phyloP scores from a whole-genome alignment of 768 basidiomycete genomes.

The Psilocybe sp. region DNA sequence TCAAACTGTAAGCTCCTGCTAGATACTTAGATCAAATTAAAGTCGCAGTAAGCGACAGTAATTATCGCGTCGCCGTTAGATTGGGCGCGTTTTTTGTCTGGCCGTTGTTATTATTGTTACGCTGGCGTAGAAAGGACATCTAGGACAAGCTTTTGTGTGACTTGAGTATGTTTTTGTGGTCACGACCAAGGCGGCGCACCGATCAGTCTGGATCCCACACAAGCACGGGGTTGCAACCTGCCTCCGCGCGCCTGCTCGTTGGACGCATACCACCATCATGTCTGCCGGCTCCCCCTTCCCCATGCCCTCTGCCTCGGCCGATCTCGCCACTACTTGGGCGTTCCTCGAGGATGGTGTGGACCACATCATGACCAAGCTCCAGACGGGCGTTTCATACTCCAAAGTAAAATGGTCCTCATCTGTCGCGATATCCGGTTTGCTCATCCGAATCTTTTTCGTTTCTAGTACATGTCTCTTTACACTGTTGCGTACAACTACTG shows the following conservation, averaged over 20 bases:
- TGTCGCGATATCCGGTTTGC: too few species aligned
- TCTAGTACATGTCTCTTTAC: slow-evolving; percentile 81
- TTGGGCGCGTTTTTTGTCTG: too few species aligned
- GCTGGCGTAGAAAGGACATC: too few species aligned
- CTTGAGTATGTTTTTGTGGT: too few species aligned
- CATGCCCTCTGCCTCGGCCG: slow-evolving; percentile 68
- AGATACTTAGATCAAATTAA: neutral
- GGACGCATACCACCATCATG: slow-evolving; percentile 27
- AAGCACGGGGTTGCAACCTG: too few species aligned
- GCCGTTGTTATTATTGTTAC: too few species aligned
- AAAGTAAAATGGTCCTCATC: slow-evolving; percentile 31
- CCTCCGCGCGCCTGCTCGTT: neutral
- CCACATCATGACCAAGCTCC: slow-evolving; percentile 89
- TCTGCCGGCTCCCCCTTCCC: slow-evolving; percentile 32
- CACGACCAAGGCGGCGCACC: too few species aligned
- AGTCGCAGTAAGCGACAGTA: neutral
- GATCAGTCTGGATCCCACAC: too few species aligned
- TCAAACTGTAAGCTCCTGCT: slow-evolving; percentile 57
- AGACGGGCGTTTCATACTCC: slow-evolving; percentile 85
- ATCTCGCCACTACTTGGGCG: slow-evolving; percentile 82
- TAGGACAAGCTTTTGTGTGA: too few species aligned
- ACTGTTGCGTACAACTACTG: slow-evolving; percentile 99
- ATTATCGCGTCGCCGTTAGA: neutral
- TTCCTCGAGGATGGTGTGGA: slow-evolving; percentile 87
- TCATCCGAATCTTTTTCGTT: neutral